Evolutionary conservation across 1,284 basidiomycete species (phyloP).

Genomic region (Coriolopsis trogii): DNA sequence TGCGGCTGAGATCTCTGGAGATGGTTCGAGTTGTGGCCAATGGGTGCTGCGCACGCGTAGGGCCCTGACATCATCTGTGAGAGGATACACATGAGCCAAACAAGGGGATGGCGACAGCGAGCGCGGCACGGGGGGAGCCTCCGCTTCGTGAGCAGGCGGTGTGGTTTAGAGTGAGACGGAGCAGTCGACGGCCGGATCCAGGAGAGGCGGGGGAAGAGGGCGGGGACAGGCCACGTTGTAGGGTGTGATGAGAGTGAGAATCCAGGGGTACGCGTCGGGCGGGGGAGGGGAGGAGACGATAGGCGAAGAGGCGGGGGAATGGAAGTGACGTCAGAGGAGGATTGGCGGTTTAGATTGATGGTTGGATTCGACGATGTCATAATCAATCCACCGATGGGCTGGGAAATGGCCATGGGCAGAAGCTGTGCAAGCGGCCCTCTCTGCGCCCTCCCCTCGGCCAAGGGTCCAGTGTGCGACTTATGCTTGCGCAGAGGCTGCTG

Average conservation of each 20-base stretch:
- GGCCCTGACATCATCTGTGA: conserved; percentile 18
- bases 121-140: not conserved
- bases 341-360: conserved; percentile 17
- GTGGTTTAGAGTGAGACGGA: no score
- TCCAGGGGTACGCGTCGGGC: not conserved
- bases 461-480: not conserved
- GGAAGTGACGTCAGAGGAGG: conserved; percentile 22
- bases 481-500: not conserved
- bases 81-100: conserved; percentile 17
- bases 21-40: conserved; percentile 2
- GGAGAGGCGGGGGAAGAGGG: no score
- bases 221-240: conserved; percentile 11
- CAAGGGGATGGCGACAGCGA: not conserved
- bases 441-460: not conserved
- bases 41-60: not conserved
- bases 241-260: conserved; percentile 4
- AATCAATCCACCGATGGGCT: no score
- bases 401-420: not conserved
- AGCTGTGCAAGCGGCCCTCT: conserved; percentile 1
- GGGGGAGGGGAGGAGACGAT: not conserved
- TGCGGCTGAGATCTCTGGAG: conserved; percentile 17
- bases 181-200: not conserved
- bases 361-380: conserved; percentile 9
- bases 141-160: no score
- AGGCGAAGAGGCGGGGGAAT: not conserved